phyloP scores from a whole-genome alignment of 805 yeast genomes.

The Nakazawaea holstii region DNA sequence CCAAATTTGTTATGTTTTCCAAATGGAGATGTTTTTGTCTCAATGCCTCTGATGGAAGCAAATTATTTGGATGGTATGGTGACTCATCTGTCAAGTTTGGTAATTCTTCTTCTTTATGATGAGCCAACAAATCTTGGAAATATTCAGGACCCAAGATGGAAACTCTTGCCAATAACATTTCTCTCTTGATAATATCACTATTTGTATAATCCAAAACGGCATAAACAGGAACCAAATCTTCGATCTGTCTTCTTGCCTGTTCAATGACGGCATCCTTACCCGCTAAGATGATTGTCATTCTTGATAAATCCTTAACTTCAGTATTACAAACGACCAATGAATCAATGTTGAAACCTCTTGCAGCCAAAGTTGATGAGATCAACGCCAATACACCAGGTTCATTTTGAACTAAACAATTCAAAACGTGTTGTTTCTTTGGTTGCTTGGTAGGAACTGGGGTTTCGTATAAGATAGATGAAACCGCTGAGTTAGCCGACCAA shows the following conservation, averaged over 20 bases:
- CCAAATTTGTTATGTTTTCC: constrained; percentile 74
- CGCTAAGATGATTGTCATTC: constrained; percentile 93
- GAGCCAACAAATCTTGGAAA: constrained; percentile 88
- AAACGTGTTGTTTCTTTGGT: constrained; percentile 78
- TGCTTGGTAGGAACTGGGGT: constrained; percentile 63
- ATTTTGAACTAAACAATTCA: constrained; percentile 95
- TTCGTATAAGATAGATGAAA: constrained; percentile 90
- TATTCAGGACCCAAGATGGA: constrained; percentile 97
- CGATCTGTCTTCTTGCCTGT: constrained; percentile 97
- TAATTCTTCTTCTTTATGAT: constrained; percentile 54
- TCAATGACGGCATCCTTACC: constrained; percentile 97
- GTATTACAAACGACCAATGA: constrained; percentile 95
- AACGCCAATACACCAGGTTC: constrained; percentile 97
- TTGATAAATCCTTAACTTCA: constrained; percentile 88
- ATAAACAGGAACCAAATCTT: constrained; percentile 96
- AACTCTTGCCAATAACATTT: constrained; percentile 84
- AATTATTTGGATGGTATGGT: constrained; percentile 79
- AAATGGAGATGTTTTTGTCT: constrained; percentile 91
- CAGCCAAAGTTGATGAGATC: constrained; percentile 93
- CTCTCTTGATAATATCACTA: constrained; percentile 86
- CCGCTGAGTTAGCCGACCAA: constrained; percentile 97
- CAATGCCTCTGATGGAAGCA: constrained; percentile 86
- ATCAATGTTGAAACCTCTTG: constrained; percentile 97
- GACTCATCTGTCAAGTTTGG: constrained; percentile 35
- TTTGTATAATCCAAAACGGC: constrained; percentile 94